Evolutionary conservation across 306 rosid species (phyloP), one percentile per base, ranked within the genome.

Genomic region (Macrotyloma uniflorum): DNA sequence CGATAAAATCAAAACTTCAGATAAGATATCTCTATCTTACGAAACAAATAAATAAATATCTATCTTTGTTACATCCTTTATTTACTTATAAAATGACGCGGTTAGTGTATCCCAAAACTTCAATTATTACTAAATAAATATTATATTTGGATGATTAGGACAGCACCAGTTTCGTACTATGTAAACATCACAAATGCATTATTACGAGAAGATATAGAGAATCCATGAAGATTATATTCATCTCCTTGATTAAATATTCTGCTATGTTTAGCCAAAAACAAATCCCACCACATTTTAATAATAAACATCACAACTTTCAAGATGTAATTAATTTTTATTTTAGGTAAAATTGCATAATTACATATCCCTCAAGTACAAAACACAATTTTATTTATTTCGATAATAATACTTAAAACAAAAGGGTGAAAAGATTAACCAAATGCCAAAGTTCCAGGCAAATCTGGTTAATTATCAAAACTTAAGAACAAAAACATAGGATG

Each of bases 81-180:
- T 28, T 49, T 76, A 15, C 20, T 20, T 36, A 15, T 1, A 38
- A 65, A 33, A 7, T 1, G 8, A 5, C 13, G 8, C 8, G 67
- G 64, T 2, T 5, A 14, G 36, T 13, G 4, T 5, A 2, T 4
- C 13, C 6, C 42, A 16, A 6, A 61, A 6, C 67, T n/a, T 33
- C 14, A 72, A 83, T 77, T 83, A 77, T 77, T 55, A 13, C 3
- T 10, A 42, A 51, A 46, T 14, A 42, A 49, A 45, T 67, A 81
- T 2, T 68, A 40, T 14, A 76, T 69, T 58, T 8, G 15, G 43
- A 33, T 59, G 72, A 82, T 42, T 38, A 33, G 19, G 66, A 67
- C 43, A 33, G 1, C 72, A n/a, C n/a, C n/a, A n/a, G n/a, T n/a
- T n/a, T n/a, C n/a, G n/a, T n/a, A n/a, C n/a, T n/a, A n/a, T n/a